A percentile compares a stretch with the other conserved stretches of the same genome.
phyloP scores from a whole-genome alignment of 176 grass and related monocot species.

The Carex pumila region DNA sequence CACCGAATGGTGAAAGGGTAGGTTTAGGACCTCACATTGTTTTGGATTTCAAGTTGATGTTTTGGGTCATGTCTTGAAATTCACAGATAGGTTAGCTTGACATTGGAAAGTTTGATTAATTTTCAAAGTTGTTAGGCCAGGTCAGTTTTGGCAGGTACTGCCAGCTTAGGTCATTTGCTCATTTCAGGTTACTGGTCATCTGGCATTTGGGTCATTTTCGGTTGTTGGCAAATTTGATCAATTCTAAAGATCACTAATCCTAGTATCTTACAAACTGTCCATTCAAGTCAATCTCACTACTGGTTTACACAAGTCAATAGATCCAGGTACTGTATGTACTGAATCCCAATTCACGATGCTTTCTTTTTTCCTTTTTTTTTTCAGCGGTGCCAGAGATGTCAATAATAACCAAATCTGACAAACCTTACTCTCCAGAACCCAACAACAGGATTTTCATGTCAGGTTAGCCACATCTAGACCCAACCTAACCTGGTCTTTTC shows the following conservation, averaged over 20 bases:
- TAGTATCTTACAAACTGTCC: no score
- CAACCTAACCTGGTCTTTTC: background rate
- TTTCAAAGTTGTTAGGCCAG: background rate
- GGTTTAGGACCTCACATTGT: background rate
- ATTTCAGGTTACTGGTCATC: no score
- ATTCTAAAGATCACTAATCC: no score
- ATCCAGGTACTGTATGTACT: no score
- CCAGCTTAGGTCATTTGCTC: no score
- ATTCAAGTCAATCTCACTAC: no score
- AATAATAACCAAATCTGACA: background rate
- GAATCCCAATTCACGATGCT: background rate
- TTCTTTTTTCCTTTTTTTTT: background rate
- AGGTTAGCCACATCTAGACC: background rate
- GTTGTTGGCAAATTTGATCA: background rate
- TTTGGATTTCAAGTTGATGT: conserved; percentile 1
- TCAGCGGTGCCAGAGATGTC: background rate
- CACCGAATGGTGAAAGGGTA: background rate
- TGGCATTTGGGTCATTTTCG: no score
- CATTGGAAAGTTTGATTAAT: background rate
- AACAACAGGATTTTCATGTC: background rate
- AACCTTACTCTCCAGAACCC: background rate
- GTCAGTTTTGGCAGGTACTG: background rate
- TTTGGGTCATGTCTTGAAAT: background rate
- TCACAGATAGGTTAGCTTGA: background rate
- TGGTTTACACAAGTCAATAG: no score